Evolutionary conservation across 805 yeast genomes (phyloP).

Genomic region (fission yeast (Schizosaccharomyces pombe)): DNA sequence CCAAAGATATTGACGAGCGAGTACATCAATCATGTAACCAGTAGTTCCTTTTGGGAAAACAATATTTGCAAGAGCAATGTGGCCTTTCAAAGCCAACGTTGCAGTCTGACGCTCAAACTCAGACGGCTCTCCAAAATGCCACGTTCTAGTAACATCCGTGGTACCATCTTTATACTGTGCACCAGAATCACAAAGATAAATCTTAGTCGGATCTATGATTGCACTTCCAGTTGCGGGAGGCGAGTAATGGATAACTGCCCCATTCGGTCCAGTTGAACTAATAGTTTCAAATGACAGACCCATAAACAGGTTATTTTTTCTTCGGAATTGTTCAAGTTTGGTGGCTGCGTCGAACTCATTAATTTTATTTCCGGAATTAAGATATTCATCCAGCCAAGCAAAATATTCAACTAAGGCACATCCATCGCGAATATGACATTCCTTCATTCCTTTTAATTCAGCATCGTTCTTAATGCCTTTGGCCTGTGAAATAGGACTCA

Average conservation of each 20-base stretch:
- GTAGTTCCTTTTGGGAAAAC: slow-evolving; percentile 55
- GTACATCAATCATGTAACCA: slow-evolving; percentile 52
- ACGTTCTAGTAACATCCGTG: slow-evolving; percentile 81
- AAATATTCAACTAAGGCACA: slow-evolving; percentile 48
- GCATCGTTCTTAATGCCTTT: slow-evolving; percentile 54
- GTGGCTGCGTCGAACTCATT: slow-evolving; percentile 37
- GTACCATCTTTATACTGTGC: slow-evolving; percentile 71
- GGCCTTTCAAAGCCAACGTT: slow-evolving; percentile 78
- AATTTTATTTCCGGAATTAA: slow-evolving; percentile 20
- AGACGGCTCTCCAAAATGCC: slow-evolving; percentile 39
- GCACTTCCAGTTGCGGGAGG: slow-evolving; percentile 35
- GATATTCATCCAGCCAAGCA: slow-evolving; percentile 56
- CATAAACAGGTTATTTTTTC: slow-evolving; percentile 17
- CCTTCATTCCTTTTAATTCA: slow-evolving; percentile 47
- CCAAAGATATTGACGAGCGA: slow-evolving; percentile 72
- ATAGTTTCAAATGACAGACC: slow-evolving; percentile 57
- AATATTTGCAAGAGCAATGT: slow-evolving; percentile 59
- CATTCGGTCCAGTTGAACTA: slow-evolving; percentile 52
- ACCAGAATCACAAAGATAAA: slow-evolving; percentile 72
- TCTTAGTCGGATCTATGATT: slow-evolving; percentile 37
- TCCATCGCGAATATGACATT: slow-evolving; percentile 70
- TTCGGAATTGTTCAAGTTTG: slow-evolving; percentile 26
- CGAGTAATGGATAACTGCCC: slow-evolving; percentile 53
- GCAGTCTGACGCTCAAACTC: slow-evolving; percentile 40
- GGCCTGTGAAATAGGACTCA: slow-evolving; percentile 39